Percentiles rank a stretch among this genome's conserved stretches.
Evolutionary conservation across 2,329 filamentous ascomycete species (phyloP).

Genomic region (Fusarium pininemorale): DNA sequence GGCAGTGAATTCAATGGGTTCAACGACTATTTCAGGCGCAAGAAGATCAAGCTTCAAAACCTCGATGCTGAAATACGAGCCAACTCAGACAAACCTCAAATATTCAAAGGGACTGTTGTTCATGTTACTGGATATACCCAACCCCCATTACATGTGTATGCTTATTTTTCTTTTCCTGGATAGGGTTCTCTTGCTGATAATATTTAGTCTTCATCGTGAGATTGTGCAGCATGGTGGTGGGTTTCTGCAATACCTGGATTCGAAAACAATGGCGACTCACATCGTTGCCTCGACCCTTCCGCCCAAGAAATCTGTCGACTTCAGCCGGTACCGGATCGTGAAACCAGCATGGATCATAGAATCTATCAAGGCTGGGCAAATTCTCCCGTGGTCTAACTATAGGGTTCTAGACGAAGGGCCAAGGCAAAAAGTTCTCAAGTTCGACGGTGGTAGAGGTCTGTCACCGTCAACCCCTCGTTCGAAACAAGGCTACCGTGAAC

Average conservation of each 20-base stretch:
- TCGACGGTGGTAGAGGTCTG: conserved; percentile 69
- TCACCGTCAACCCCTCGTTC: conserved; percentile 70
- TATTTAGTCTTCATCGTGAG: conserved; percentile 73
- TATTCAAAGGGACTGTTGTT: conserved; percentile 90
- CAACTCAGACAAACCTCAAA: conserved; percentile 74
- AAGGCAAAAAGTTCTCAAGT: conserved; percentile 78
- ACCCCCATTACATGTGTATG: conserved; percentile 81
- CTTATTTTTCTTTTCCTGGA: background rate
- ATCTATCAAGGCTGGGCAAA: conserved; percentile 80
- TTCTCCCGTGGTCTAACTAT: conserved; percentile 88
- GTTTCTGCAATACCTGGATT: conserved; percentile 93
- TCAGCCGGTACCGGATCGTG: conserved; percentile 86
- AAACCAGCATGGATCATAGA: conserved; percentile 96
- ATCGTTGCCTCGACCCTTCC: conserved; percentile 92
- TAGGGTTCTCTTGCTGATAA: conserved; percentile 20
- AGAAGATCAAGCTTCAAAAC: conserved; percentile 98
- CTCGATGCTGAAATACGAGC: conserved; percentile 84
- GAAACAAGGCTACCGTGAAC: conserved; percentile 76
- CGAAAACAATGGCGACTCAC: conserved; percentile 94
- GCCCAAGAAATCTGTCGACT: conserved; percentile 92
- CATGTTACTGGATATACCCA: conserved; percentile 98
- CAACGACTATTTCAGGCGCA: conserved; percentile 89
- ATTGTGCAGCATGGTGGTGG: conserved; percentile 94
- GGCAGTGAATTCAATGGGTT: conserved; percentile 90
- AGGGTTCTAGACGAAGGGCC: conserved; percentile 85